Evolutionary conservation across 805 yeast genomes (phyloP).

Genomic region (Maudiozyma bulderi): DNA sequence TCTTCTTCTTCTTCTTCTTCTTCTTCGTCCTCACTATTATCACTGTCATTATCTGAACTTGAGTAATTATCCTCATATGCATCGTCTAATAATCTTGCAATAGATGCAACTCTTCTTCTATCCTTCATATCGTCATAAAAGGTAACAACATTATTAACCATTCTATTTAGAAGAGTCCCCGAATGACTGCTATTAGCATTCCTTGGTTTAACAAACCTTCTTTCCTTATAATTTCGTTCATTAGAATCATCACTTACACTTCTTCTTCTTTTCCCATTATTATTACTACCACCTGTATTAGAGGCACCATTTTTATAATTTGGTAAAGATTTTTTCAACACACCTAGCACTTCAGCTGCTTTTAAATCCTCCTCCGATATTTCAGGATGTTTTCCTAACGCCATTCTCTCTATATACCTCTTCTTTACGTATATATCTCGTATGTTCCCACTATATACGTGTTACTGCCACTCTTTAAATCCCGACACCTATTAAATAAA

Average conservation of each 20-base stretch:
- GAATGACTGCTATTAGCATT: not conserved
- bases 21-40: slow-evolving; percentile 11
- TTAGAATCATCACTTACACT: not conserved
- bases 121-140: slow-evolving; percentile 33
- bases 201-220: not conserved
- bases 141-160: slow-evolving; percentile 40
- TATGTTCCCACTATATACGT: too few relatives aligned
- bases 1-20: slow-evolving; percentile 3
- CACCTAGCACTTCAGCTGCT: slow-evolving; percentile 23
- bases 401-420: not conserved
- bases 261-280: not conserved
- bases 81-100: slow-evolving; percentile 35
- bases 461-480: too few relatives aligned
- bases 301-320: not conserved
- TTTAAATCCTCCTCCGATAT: slow-evolving; percentile 21
- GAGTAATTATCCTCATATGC: slow-evolving; percentile 28
- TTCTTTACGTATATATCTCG: not conserved
- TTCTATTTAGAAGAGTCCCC: slow-evolving; percentile 11
- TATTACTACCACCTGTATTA: not conserved
- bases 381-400: slow-evolving; percentile 5
- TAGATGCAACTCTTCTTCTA: slow-evolving; percentile 32
- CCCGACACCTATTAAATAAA: too few relatives aligned
- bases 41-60: slow-evolving; percentile 13
- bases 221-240: too few relatives aligned
- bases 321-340: slow-evolving; percentile 11